Evolutionary conservation across 2,329 filamentous ascomycete genomes (phyloP).

Genomic region (Amauroascus niger): DNA sequence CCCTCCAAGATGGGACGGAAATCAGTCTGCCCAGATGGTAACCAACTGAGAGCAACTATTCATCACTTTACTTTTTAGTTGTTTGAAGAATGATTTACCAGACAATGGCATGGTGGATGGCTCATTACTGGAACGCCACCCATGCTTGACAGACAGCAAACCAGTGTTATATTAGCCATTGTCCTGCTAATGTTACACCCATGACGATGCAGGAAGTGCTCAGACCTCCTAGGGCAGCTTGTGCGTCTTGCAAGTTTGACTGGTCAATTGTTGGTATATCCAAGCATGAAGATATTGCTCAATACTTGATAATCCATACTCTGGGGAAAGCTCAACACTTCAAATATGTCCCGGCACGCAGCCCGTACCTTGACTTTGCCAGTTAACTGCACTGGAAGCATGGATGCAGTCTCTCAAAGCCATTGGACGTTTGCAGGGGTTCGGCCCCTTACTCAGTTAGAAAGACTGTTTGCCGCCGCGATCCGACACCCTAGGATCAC

Average conservation of each 20-base stretch:
- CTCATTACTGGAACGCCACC: not conserved
- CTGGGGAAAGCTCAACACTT: no score
- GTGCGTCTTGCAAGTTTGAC: not conserved
- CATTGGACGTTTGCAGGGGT: not conserved
- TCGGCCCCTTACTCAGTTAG: not conserved
- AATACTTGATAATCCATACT: not conserved
- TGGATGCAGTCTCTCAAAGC: no score
- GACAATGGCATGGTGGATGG: not conserved
- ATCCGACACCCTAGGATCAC: not conserved
- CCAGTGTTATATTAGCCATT: not conserved
- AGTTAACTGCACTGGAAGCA: no score
- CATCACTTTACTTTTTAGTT: not conserved
- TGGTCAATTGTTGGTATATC: not conserved
- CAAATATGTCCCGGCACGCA: not conserved
- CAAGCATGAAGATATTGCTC: not conserved
- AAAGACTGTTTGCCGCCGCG: not conserved
- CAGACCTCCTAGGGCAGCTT: not conserved
- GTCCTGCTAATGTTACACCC: not conserved
- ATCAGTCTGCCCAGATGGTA: no score
- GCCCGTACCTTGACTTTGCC: no score
- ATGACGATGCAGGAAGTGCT: not conserved
- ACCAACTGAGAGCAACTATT: no score
- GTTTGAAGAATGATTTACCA: not conserved
- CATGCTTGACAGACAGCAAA: not conserved
- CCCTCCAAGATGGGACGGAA: no score